Base-by-base conservation (phyloP, 495 filamentous ascomycete genomes). In the Daldinia decipiens region DNA sequence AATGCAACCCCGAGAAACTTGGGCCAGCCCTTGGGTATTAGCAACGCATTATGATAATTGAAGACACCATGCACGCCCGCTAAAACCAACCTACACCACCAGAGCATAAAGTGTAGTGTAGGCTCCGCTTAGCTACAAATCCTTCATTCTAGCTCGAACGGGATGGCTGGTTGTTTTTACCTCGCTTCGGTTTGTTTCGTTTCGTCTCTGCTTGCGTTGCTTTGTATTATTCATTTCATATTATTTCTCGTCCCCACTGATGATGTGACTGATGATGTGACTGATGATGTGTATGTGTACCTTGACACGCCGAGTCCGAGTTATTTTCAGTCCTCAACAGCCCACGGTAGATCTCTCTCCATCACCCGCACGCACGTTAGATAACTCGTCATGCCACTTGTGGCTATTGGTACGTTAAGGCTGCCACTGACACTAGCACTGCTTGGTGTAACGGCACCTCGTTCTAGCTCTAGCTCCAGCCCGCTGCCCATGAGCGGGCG, bases 401-500 rank as follows among this genome's bases (percentile, higher is more conserved):
- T 19, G 24, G 62, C 61, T 59, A 66, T 64, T 58, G 31, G 53
- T 27, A 36, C 52, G 43, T 70, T 39, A 12, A 66, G 47, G 11
- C 27, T 62, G 3, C 39, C 65, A 3, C 83, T 83, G 21, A 88
- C 62, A 15, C 85, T 82, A 52, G 68, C 68, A n/a, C 59, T 43
- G 1, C 68, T 66, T 5, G 59, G 62, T 13, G 56, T 62, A 29
- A 43, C 55, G 15, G 62, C 66, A 21, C 73, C 59, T 29, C 74
- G 67, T 32, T 78, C 74, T 15, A 84, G 79, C 77, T 97, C 93
- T 57, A 94, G 78, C 76, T 95, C 93, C 19, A 95, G 82, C 57
- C 89, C 92, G 72, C 90, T 93, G 27, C 91, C 87, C 91, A 95
- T 95, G 21, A 97, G 79, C 27, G 93, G 93, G 59, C 90, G 89